Percentiles rank a stretch among this genome's conserved stretches.
Conservation (phyloP, 2,329 filamentous ascomycete species). For the Shiraia sp. region DNA sequence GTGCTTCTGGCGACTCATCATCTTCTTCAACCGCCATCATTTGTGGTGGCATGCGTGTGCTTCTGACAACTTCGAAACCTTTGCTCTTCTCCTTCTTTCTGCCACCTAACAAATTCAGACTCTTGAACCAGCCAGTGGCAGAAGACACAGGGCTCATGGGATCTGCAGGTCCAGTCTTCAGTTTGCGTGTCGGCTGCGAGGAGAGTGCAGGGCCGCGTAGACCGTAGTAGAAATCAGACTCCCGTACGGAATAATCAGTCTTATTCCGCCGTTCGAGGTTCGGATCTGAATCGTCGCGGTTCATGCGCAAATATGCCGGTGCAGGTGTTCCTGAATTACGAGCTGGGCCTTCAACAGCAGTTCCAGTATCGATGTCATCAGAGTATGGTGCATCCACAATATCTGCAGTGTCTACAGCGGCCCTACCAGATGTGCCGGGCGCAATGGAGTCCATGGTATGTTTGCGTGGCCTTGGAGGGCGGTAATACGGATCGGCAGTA, state of each 20-base stretch:
- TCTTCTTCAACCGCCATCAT: slow-evolving; percentile 68
- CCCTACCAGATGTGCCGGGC: slow-evolving; percentile 49
- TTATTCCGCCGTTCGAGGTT: slow-evolving; percentile 59
- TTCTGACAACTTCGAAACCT: slow-evolving; percentile 94
- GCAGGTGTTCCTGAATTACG: slow-evolving; percentile 35
- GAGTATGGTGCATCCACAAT: slow-evolving; percentile 52
- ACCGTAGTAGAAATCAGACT: slow-evolving; percentile 96
- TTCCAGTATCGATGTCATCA: slow-evolving; percentile 46
- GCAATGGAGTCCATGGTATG: slow-evolving; percentile 59
- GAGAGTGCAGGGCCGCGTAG: slow-evolving; percentile 86
- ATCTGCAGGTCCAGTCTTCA: slow-evolving; percentile 93
- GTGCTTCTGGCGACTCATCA: slow-evolving; percentile 51
- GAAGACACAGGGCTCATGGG: slow-evolving; percentile 89
- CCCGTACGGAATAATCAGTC: slow-evolving; percentile 88
- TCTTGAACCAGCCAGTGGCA: slow-evolving; percentile 86
- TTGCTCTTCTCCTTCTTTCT: slow-evolving; percentile 95
- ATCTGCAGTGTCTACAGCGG: slow-evolving; percentile 52
- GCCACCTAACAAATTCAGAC: slow-evolving; percentile 66
- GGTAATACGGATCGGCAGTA: slow-evolving; percentile 78
- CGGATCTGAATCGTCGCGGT: slow-evolving; percentile 56
- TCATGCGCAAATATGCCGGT: slow-evolving; percentile 58
- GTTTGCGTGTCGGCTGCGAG: slow-evolving; percentile 76
- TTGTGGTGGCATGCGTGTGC: slow-evolving; percentile 76
- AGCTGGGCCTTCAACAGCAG: slow-evolving; percentile 40
- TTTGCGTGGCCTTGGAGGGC: slow-evolving; percentile 74